phyloP scores from a whole-genome alignment of 768 basidiomycete species.

The Antrodiella citrinella region DNA sequence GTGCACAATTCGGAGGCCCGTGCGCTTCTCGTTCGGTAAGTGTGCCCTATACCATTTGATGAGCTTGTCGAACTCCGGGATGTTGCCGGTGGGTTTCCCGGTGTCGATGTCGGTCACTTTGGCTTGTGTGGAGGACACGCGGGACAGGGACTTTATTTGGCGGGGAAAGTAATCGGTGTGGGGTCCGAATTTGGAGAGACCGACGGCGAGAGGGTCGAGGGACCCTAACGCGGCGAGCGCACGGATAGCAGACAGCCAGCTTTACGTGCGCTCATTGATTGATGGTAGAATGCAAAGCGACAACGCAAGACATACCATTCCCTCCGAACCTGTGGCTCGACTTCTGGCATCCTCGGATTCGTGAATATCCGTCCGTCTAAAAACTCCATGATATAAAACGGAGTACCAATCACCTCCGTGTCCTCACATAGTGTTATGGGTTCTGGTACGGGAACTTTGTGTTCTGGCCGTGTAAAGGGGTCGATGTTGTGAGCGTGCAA shows the following conservation, averaged over 20 bases:
- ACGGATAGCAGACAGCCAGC: conserved; percentile 72
- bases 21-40: conserved; percentile 69
- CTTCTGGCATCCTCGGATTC: conserved; percentile 67
- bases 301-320: conserved; percentile 64
- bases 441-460: conserved; percentile 75
- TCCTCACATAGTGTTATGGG: conserved; percentile 84
- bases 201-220: conserved; percentile 55
- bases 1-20: conserved; percentile 83
- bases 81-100: conserved; percentile 48
- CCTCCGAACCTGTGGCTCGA: conserved; percentile 50
- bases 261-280: conserved; percentile 24
- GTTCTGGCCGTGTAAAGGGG: conserved; percentile 37
- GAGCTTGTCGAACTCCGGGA: conserved; percentile 69
- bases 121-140: conserved; percentile 76
- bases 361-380: conserved; percentile 92
- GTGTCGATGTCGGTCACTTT: conserved; percentile 59
- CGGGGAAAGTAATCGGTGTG: conserved; percentile 82
- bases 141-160: conserved; percentile 84
- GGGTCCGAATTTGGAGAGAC: conserved; percentile 66
- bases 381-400: conserved; percentile 97
- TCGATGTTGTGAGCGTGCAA: conserved; percentile 65
- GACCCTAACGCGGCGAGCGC: conserved; percentile 63
- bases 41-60: conserved; percentile 68
- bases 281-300: neutral
- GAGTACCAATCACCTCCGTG: conserved; percentile 66